Conservation (phyloP, 208 protist genomes). For the Crithidia fasciculata region DNA sequence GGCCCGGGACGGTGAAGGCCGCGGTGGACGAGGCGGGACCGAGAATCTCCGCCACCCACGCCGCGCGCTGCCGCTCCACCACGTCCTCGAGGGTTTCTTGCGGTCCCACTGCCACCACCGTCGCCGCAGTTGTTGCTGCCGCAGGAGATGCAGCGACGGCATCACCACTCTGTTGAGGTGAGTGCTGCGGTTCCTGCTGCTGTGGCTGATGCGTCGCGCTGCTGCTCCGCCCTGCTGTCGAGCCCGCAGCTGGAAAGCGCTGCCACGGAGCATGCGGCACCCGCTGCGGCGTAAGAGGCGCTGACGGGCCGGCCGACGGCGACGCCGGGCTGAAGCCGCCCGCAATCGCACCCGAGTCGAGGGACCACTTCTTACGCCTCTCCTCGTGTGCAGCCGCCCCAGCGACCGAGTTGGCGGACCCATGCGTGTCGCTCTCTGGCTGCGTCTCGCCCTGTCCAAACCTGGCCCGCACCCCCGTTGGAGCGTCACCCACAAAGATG, state of each 20-base stretch:
- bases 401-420: no score
- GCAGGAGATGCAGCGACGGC: no score
- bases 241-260: background rate
- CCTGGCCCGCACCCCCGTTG: background rate
- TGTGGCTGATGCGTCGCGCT: background rate
- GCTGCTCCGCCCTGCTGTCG: no score
- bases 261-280: background rate
- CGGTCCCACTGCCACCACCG: background rate
- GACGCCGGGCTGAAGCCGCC: background rate
- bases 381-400: background rate
- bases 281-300: background rate
- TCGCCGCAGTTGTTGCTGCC: no score
- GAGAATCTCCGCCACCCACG: constrained; percentile 80
- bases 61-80: constrained; percentile 19
- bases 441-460: background rate
- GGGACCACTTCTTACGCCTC: constrained; percentile 21
- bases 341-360: constrained; percentile 6
- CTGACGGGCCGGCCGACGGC: background rate
- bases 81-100: constrained; percentile 14
- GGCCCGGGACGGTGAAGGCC: constrained; percentile 32
- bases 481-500: constrained; percentile 3
- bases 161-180: no score
- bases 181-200: constrained; percentile 1
- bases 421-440: no score
- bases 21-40: constrained; percentile 15